Percentiles rank a stretch among this genome's conserved stretches.
These are phyloP conservation scores for Pythium insidiosum DNA, from an alignment of 352 stramenopile genomes.

Conservation along the genomic window DNA sequence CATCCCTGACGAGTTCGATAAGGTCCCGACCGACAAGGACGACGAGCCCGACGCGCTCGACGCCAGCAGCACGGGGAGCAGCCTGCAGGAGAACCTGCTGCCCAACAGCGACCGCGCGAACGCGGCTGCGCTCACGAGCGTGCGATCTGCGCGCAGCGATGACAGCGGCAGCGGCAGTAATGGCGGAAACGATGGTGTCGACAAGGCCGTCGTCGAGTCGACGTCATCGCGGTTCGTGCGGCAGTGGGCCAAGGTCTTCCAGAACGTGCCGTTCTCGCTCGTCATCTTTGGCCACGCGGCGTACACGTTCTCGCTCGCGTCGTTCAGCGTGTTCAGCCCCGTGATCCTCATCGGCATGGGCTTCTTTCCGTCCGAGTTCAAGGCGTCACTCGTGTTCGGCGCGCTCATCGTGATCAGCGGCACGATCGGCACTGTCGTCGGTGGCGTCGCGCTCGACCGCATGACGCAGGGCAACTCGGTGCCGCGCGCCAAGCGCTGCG, in stretches of 20 bases:
- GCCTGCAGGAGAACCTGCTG: constrained; percentile 15
- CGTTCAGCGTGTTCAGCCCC: constrained; percentile 67
- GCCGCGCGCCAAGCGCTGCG: constrained; percentile 22
- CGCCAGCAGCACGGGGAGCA: constrained; percentile 11
- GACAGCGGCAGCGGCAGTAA: constrained; percentile 9
- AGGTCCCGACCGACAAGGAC: constrained; percentile 23
- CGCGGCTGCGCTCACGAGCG: too few species aligned
- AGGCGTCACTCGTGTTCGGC: constrained; percentile 72
- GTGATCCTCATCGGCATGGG: constrained; percentile 76
- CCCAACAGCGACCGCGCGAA: neutral
- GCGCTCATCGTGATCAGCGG: constrained; percentile 46
- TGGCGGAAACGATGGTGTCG: constrained; percentile 8
- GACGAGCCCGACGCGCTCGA: too few species aligned
- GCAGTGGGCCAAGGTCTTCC: constrained; percentile 37
- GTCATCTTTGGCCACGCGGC: constrained; percentile 60
- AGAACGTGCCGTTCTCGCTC: constrained; percentile 57
- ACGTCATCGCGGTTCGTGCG: constrained; percentile 18
- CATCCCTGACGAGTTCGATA: constrained; percentile 29
- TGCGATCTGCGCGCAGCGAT: constrained; percentile 8
- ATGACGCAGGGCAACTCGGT: constrained; percentile 28
- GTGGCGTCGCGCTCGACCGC: constrained; percentile 48
- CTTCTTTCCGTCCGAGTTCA: constrained; percentile 58
- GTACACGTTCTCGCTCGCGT: constrained; percentile 69
- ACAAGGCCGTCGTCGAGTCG: neutral
- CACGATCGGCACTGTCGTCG: constrained; percentile 72